These are phyloP conservation scores for Aspergillus japonicus DNA, from an alignment of 2,329 filamentous ascomycete genomes.

Conservation along the genomic window DNA sequence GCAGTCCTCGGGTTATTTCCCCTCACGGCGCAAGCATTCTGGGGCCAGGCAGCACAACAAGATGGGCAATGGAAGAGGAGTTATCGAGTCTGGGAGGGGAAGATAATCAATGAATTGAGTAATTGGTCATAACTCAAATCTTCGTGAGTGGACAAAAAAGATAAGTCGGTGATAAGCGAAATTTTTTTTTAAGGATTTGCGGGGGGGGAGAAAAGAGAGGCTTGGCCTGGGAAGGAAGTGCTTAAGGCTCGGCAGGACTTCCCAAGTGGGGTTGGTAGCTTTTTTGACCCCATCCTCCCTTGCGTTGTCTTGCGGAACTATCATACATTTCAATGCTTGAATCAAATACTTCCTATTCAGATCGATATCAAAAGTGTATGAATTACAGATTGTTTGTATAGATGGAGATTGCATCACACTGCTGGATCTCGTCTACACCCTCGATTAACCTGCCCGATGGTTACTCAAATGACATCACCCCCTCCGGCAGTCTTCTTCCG, in stretches of 20 bases:
- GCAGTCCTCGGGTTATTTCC: not conserved
- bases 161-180: conserved; percentile 11
- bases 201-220: not conserved
- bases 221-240: too few relatives aligned
- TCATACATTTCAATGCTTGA: too few relatives aligned
- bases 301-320: too few relatives aligned
- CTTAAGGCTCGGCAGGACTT: conserved; percentile 32
- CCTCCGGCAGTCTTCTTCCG: not conserved
- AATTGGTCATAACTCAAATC: conserved; percentile 5
- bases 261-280: conserved; percentile 23
- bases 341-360: not conserved
- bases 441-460: not conserved
- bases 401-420: not conserved
- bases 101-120: not conserved
- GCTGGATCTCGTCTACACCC: not conserved
- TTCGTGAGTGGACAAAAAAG: conserved; percentile 1
- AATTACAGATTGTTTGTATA: too few relatives aligned
- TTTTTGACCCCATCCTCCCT: not conserved
- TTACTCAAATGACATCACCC: not conserved
- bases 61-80: not conserved
- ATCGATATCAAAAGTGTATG: not conserved
- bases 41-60: not conserved
- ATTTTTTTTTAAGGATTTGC: conserved; percentile 14
- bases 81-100: not conserved
- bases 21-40: conserved; percentile 6